phyloP scores from a whole-genome alignment of 2,329 filamentous ascomycete species.

The Zelopaecilomyces penicillatus region DNA sequence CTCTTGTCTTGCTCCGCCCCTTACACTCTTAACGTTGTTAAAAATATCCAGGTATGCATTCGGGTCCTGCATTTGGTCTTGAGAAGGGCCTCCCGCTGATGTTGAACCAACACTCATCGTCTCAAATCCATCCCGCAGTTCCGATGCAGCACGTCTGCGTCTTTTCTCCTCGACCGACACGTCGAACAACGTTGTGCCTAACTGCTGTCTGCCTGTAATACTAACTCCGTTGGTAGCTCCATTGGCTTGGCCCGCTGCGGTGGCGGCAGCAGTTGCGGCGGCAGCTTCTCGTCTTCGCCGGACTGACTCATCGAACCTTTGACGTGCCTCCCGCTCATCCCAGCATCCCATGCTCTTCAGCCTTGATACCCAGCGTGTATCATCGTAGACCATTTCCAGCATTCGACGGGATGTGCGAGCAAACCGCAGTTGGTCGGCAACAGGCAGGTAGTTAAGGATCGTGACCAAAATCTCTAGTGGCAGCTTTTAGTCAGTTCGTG shows the following conservation, averaged over 20 bases:
- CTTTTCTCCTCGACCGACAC: constrained; percentile 58
- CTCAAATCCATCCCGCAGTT: constrained; percentile 64
- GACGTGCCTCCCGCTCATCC: constrained; percentile 81
- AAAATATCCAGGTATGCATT: constrained; percentile 61
- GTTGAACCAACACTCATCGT: constrained; percentile 52
- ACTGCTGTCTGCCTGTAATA: constrained; percentile 11
- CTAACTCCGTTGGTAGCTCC: constrained; percentile 12
- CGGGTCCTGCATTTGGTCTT: constrained; percentile 56
- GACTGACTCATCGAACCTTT: constrained; percentile 66
- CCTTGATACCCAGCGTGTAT: constrained; percentile 85
- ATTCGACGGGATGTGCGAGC: constrained; percentile 78
- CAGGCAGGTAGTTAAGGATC: constrained; percentile 82
- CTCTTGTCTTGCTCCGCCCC: constrained; percentile 79
- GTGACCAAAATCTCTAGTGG: constrained; percentile 70
- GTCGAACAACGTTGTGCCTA: constrained; percentile 60
- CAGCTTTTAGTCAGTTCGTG: not conserved
- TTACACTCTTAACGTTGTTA: constrained; percentile 63
- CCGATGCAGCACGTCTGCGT: constrained; percentile 30
- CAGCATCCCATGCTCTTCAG: constrained; percentile 83
- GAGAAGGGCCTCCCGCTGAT: constrained; percentile 35
- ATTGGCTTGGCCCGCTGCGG: constrained; percentile 13
- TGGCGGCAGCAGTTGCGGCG: constrained; percentile 15
- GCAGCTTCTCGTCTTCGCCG: constrained; percentile 50
- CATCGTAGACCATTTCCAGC: constrained; percentile 98
- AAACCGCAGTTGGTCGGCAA: constrained; percentile 76